Evolutionary conservation across 2,329 filamentous ascomycete genomes (phyloP).

Genomic region (Botryotinia globosa): DNA sequence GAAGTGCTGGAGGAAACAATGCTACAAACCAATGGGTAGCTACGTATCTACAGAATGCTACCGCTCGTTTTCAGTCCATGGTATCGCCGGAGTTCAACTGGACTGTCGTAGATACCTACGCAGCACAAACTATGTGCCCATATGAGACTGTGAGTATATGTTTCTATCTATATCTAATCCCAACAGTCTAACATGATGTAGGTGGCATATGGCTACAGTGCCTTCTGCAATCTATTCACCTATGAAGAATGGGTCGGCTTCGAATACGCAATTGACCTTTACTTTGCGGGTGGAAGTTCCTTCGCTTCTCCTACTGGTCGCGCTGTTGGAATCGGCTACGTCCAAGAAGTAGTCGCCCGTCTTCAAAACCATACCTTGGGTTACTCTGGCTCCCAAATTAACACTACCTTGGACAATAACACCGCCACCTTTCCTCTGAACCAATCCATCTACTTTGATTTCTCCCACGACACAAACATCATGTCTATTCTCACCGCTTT

Average conservation of each 20-base stretch:
- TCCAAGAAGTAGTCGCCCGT: conserved; percentile 69
- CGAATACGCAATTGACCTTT: conserved; percentile 67
- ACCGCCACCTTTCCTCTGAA: conserved; percentile 68
- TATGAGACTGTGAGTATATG: conserved; percentile 60
- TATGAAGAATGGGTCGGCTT: conserved; percentile 72
- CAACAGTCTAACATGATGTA: conserved; percentile 28
- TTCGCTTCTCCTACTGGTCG: conserved; percentile 44
- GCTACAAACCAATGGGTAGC: conserved; percentile 58
- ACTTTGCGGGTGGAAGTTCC: conserved; percentile 53
- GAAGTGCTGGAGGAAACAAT: conserved; percentile 50
- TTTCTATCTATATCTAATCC: neutral
- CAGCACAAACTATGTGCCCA: conserved; percentile 69
- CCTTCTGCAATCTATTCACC: conserved; percentile 72
- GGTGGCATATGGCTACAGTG: conserved; percentile 71
- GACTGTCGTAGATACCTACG: conserved; percentile 61
- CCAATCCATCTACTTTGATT: conserved; percentile 73
- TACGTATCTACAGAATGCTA: conserved; percentile 64
- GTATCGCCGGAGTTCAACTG: conserved; percentile 57
- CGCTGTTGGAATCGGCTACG: conserved; percentile 70
- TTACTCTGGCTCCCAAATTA: conserved; percentile 59
- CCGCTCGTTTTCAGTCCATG: conserved; percentile 55
- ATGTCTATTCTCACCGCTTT: conserved; percentile 68
- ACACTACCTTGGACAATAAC: conserved; percentile 68
- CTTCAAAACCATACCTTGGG: conserved; percentile 63
- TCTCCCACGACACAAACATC: conserved; percentile 75